These are phyloP conservation scores for Kazachstania taianensis DNA, from an alignment of 805 yeast species.

Conservation along the genomic window DNA sequence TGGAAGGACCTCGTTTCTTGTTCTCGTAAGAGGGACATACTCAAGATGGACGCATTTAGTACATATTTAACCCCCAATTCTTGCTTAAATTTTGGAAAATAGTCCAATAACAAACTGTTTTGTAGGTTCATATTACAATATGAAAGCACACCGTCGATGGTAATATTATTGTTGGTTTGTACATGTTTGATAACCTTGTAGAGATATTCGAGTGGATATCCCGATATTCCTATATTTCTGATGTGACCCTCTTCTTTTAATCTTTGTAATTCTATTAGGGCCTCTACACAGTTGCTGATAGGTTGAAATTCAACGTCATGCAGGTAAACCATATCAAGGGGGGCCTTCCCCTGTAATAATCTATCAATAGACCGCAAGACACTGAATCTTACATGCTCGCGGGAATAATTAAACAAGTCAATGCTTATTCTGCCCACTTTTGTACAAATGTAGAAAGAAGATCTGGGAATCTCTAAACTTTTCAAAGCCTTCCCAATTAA, in stretches of 20 bases:
- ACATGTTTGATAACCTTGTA: slow-evolving; percentile 41
- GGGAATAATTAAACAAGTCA: slow-evolving; percentile 66
- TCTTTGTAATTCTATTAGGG: slow-evolving; percentile 47
- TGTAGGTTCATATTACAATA: slow-evolving; percentile 80
- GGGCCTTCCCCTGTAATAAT: slow-evolving; percentile 24
- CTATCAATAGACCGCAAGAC: slow-evolving; percentile 59
- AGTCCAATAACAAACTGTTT: slow-evolving; percentile 44
- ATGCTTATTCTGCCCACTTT: slow-evolving; percentile 72
- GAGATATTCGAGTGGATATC: slow-evolving; percentile 72
- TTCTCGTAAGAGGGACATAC: slow-evolving; percentile 76
- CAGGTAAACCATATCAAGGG: slow-evolving; percentile 67
- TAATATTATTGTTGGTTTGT: slow-evolving; percentile 33
- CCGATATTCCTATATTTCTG: slow-evolving; percentile 66
- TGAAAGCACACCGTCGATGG: slow-evolving; percentile 65
- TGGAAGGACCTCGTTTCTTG: slow-evolving; percentile 65
- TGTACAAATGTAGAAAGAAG: slow-evolving; percentile 60
- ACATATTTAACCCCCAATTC: slow-evolving; percentile 49
- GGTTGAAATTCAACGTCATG: slow-evolving; percentile 84
- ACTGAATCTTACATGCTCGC: slow-evolving; percentile 48
- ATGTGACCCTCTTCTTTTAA: slow-evolving; percentile 58
- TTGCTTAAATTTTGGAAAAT: slow-evolving; percentile 37
- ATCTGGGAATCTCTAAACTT: slow-evolving; percentile 36
- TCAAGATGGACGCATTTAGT: slow-evolving; percentile 75
- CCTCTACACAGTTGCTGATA: slow-evolving; percentile 44
- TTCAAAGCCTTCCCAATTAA: slow-evolving; percentile 60